Evolutionary conservation across 2,329 filamentous ascomycete species (phyloP).

Genomic region (Verruconis gallopava): DNA sequence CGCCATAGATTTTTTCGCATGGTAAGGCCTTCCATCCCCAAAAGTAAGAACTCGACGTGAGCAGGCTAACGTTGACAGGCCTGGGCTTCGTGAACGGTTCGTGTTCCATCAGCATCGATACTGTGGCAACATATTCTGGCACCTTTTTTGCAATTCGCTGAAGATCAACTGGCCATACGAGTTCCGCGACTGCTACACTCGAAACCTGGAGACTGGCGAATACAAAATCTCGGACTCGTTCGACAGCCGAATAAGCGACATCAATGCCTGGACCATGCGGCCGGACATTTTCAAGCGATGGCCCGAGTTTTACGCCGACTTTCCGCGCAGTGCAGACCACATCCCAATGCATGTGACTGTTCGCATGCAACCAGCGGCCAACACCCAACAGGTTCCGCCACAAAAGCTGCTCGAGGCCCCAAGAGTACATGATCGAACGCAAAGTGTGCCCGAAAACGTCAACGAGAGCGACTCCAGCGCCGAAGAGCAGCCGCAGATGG

Average conservation of each 20-base stretch:
- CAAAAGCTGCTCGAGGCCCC: background rate
- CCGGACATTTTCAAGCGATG: conserved; percentile 10
- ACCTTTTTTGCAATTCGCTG: conserved; percentile 9
- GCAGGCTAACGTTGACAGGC: no score
- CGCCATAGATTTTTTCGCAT: conserved; percentile 10
- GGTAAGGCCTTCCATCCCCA: no score
- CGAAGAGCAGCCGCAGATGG: background rate
- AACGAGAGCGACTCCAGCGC: background rate
- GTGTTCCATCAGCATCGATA: conserved; percentile 10
- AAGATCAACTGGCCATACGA: conserved; percentile 11
- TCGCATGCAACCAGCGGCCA: background rate
- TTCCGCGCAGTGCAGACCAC: conserved; percentile 4
- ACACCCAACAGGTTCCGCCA: background rate
- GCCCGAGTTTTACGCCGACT: conserved; percentile 11
- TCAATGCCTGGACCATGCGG: conserved; percentile 10
- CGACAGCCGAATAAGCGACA: conserved; percentile 8
- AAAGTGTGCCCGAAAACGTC: background rate
- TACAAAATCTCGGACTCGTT: conserved; percentile 8
- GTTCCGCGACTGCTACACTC: conserved; percentile 11
- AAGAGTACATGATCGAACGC: background rate
- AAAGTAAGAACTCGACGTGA: no score
- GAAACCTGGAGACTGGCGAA: conserved; percentile 7
- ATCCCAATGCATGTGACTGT: background rate
- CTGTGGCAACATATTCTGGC: conserved; percentile 10
- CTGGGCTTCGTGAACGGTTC: conserved; percentile 11